Base-by-base conservation (phyloP, 108 stramenopile genomes). In the Conticribra guillardii region DNA sequence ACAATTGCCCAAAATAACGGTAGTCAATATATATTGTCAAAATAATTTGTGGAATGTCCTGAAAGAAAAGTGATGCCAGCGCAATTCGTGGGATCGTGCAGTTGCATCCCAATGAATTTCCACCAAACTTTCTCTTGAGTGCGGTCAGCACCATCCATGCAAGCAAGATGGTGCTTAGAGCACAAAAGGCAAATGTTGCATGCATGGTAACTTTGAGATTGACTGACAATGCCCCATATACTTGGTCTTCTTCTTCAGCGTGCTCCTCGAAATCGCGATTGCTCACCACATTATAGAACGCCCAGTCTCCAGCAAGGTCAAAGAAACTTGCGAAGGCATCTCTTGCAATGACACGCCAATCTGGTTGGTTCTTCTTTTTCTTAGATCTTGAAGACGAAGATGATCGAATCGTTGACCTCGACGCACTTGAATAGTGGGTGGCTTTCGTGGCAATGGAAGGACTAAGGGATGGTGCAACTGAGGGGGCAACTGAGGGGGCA, bases 1-100 rank as follows among this genome's bases (percentile, higher is more conserved):
- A 22, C 37, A 41, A 30, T 0, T 45, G 45, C 8, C 67, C 75
- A 0, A 68, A 23, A 9, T 48, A 59, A 3, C 50, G 30, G 41
- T 58, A 30, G 27, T 76, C 75, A 59, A 76, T 64, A 9, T 51
- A 76, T 0, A 34, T 7, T 17, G 67, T 56, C n/a, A 69, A 50
- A 18, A 63, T 2, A 30, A 76, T 67, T 33, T 76, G 75, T 16
- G 75, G 75, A 29, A 76, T 21, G 50, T 76, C 75, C 52, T 76
- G 60, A 0, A 69, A 8, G 18, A 76, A 1, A 4, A 76, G 56
- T 23, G 48, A 29, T 17, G 61, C 34, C 54, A 76, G 18, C 0
- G 61, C 19, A n/a, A 76, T 55, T 34, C 75, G 41, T 16, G 60
- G 52, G 4, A 62, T 52, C 17, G 67, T 76, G 49, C 62, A 76